Evolutionary conservation across 1,139 yeast genomes (phyloP).

Genomic region (Blastobotrys ciferrii): DNA sequence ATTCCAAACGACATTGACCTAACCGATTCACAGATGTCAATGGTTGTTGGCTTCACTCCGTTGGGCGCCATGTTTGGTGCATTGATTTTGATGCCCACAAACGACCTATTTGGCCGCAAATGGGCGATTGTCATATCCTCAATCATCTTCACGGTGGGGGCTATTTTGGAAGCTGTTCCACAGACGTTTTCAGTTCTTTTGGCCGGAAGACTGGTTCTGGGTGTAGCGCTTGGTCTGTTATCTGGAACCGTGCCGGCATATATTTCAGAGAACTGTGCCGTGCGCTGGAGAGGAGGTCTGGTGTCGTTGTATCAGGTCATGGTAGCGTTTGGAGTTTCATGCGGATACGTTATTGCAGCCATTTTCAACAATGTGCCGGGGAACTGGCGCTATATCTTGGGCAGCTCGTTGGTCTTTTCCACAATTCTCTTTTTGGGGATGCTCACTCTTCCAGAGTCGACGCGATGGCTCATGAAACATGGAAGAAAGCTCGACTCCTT

Average conservation of each 20-base stretch:
- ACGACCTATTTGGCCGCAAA: slow-evolving; percentile 52
- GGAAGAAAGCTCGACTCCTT: slow-evolving; percentile 51
- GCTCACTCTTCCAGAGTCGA: slow-evolving; percentile 63
- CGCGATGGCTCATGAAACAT: slow-evolving; percentile 62
- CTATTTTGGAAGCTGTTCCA: slow-evolving; percentile 53
- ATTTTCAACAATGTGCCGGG: slow-evolving; percentile 52
- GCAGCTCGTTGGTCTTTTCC: slow-evolving; percentile 56
- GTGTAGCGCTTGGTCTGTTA: slow-evolving; percentile 59
- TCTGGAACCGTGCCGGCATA: slow-evolving; percentile 61
- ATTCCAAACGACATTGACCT: slow-evolving; percentile 50
- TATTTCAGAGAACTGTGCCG: slow-evolving; percentile 56
- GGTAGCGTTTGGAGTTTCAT: slow-evolving; percentile 57
- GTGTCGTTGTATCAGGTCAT: slow-evolving; percentile 58
- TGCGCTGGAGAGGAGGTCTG: slow-evolving; percentile 51
- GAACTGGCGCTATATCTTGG: slow-evolving; percentile 62
- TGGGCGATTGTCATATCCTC: slow-evolving; percentile 52
- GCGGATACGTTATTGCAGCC: slow-evolving; percentile 57
- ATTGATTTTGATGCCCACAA: slow-evolving; percentile 31
- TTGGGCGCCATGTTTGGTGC: slow-evolving; percentile 47
- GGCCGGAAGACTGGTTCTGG: slow-evolving; percentile 57
- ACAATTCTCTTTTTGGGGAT: slow-evolving; percentile 49
- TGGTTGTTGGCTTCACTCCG: slow-evolving; percentile 58
- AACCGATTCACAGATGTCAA: slow-evolving; percentile 38
- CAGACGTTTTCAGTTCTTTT: slow-evolving; percentile 45
- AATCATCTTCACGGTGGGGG: slow-evolving; percentile 55